Conservation (phyloP, 768 basidiomycete genomes). For the Termitomyces sp. region DNA sequence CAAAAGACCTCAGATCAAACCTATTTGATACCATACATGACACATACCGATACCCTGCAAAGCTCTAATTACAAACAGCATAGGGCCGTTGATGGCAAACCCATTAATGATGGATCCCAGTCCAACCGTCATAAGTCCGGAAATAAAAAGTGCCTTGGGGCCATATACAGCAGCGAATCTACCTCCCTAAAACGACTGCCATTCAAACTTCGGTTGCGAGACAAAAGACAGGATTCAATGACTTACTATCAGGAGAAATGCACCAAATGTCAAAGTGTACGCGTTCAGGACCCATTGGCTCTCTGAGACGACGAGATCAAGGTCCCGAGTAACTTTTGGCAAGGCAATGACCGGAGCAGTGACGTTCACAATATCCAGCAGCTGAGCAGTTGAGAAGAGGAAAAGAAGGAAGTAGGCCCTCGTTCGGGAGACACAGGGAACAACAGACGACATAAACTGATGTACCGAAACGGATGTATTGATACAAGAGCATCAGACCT, state of each 20-base stretch:
- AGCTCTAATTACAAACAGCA: constrained; percentile 45
- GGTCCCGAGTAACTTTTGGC: constrained; percentile 23
- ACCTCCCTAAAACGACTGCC: constrained; percentile 20
- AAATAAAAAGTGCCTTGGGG: constrained; percentile 36
- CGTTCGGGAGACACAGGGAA: neutral
- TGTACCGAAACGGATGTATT: neutral
- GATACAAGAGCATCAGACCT: neutral
- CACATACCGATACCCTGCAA: constrained; percentile 41
- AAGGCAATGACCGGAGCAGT: constrained; percentile 34
- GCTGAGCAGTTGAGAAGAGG: constrained; percentile 33
- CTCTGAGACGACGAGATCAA: constrained; percentile 15
- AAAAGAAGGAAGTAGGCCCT: constrained; percentile 15
- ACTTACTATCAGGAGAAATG: constrained; percentile 27
- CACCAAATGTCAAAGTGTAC: constrained; percentile 36
- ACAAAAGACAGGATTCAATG: neutral
- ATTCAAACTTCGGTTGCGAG: neutral
- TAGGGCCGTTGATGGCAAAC: constrained; percentile 40
- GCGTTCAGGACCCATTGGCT: constrained; percentile 34
- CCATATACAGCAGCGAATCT: constrained; percentile 30
- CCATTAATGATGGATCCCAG: constrained; percentile 38
- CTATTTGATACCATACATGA: neutral
- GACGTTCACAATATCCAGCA: constrained; percentile 39
- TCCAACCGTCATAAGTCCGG: constrained; percentile 37
- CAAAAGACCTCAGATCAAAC: neutral
- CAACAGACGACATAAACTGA: neutral